Evolutionary conservation across 2,329 filamentous ascomycete genomes (phyloP).

Genomic region (Xylariomycetidae sp.): DNA sequence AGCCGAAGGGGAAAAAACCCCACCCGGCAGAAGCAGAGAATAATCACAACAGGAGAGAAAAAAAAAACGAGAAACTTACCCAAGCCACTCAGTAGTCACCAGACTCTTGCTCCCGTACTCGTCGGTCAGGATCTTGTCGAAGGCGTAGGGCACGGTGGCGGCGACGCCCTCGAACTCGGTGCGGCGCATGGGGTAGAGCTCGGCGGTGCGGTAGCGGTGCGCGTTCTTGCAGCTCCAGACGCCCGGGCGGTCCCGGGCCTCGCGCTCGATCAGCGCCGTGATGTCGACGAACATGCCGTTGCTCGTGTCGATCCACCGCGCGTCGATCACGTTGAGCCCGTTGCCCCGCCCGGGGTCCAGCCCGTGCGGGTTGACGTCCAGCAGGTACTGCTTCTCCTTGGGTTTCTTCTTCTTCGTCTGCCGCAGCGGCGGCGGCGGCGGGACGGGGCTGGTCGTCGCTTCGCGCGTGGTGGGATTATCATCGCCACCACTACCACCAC

Average conservation of each 20-base stretch:
- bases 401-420: slow-evolving; percentile 18
- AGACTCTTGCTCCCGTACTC: slow-evolving; percentile 63
- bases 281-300: slow-evolving; percentile 83
- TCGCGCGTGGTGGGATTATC: too few relatives aligned
- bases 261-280: slow-evolving; percentile 67
- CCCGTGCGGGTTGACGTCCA: slow-evolving; percentile 73
- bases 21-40: too few relatives aligned
- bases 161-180: slow-evolving; percentile 70
- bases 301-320: slow-evolving; percentile 71
- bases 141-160: slow-evolving; percentile 65
- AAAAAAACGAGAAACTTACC: slow-evolving; percentile 40
- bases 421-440: too few relatives aligned
- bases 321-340: slow-evolving; percentile 77
- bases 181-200: slow-evolving; percentile 71
- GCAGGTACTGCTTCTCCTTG: slow-evolving; percentile 51
- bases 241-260: slow-evolving; percentile 54
- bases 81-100: slow-evolving; percentile 55
- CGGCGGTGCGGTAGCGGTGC: slow-evolving; percentile 65
- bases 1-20: too few relatives aligned
- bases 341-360: slow-evolving; percentile 57
- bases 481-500: too few relatives aligned
- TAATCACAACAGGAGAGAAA: slow-evolving; percentile 1
- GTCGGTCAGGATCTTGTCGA: slow-evolving; percentile 59
- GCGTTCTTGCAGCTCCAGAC: slow-evolving; percentile 77
- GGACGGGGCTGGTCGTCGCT: too few relatives aligned